Evolutionary conservation across 257 asterid genomes (phyloP), one percentile per base, ranked within the genome.

Genomic region (Linderniella brevidens): DNA sequence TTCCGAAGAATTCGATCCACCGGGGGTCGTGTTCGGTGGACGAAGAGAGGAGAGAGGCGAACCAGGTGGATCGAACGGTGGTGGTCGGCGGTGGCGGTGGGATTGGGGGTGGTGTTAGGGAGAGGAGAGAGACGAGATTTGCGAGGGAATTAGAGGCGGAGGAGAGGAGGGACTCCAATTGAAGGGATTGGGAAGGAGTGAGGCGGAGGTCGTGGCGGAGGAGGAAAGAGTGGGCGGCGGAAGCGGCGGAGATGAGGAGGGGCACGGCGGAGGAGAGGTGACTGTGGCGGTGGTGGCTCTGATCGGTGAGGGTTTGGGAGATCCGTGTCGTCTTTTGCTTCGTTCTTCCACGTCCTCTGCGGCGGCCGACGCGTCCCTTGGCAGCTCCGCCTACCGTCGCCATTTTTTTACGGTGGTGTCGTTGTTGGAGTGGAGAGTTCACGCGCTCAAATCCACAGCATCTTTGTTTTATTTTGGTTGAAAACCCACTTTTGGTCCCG

Each of bases 1-100:
- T 64, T 57, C 76, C 80, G 56, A 80, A 87, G 59, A 67, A 72
- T n/a, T 76, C 76, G 53, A 65, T 60, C 97, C 97, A 87, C 15
- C 79, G 63, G 42, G 79, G 41, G 37, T 79, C 92, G 61, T 71
- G 54, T 38, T 79, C 93, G 1, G 73, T 57, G 15, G 80, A 68
- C 0, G 77, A 60, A 11, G 70, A 46, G 47, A 78, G 66, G 58
- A 86, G 81, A 17, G 60, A 58, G n/a, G 69, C 71, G 68, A 78
- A 78, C 92, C 85, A 78, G 39, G 72, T 44, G 17, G 48, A 64
- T 3, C 53, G 61, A 17, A 25, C 32, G 32, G 43, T 61, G 11
- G 60, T 41, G 8, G 71, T 68, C 3, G 70, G 71, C 19, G 65
- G 50, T 0, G 72, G 59, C 3, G 66, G 68, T 0, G 50, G 67